Evolutionary conservation across 2,329 filamentous ascomycete species (phyloP).

Genomic region (Sporothrix phasma): DNA sequence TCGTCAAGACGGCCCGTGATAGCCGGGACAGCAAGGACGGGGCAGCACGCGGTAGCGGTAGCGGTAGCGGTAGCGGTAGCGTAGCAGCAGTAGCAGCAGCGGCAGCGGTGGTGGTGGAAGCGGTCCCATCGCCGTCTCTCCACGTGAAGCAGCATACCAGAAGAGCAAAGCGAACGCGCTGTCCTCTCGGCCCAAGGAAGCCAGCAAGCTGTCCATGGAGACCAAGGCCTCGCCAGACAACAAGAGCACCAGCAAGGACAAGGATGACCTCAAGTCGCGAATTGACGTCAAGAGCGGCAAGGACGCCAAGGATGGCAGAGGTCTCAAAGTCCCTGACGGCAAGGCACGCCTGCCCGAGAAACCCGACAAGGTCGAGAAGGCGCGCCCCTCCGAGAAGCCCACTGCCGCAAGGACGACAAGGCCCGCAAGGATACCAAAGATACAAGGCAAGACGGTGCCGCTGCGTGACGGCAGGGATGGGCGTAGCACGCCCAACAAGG

Average conservation of each 20-base stretch:
- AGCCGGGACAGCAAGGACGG: slow-evolving; percentile 1
- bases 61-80: background rate
- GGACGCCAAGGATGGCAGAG: slow-evolving; percentile 7
- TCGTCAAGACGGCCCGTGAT: slow-evolving; percentile 14
- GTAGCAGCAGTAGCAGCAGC: background rate
- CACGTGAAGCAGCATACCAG: background rate
- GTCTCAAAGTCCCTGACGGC: background rate
- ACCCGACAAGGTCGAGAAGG: slow-evolving; percentile 14
- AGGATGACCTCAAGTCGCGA: background rate
- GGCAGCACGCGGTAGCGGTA: background rate
- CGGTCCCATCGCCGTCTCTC: background rate
- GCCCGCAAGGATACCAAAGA: background rate
- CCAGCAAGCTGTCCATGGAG: slow-evolving; percentile 18
- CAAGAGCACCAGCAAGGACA: background rate
- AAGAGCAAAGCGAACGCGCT: slow-evolving; percentile 13
- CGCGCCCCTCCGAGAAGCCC: background rate
- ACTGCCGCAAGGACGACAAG: background rate
- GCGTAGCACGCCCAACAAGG: background rate
- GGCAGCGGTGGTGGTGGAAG: background rate
- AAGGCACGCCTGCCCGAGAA: background rate
- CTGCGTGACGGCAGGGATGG: background rate
- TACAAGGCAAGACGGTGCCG: background rate
- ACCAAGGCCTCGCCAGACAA: slow-evolving; percentile 13
- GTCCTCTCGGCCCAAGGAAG: slow-evolving; percentile 11
- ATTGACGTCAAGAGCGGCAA: slow-evolving; percentile 11